phyloP scores from a whole-genome alignment of 2,329 filamentous ascomycete species.

The Sporothrix dimorphospora region DNA sequence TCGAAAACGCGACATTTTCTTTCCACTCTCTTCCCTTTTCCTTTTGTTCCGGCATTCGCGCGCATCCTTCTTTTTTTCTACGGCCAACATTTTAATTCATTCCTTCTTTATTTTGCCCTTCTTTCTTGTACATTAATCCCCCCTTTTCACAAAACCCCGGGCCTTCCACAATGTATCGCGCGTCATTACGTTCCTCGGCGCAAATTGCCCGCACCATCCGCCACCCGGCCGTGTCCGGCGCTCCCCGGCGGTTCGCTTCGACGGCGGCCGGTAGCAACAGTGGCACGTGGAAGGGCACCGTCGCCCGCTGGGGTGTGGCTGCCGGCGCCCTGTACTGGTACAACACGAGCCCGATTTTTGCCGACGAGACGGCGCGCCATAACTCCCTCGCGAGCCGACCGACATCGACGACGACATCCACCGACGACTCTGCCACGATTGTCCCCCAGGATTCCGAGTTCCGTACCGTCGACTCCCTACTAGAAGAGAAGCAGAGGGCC shows the following conservation, averaged over 20 bases:
- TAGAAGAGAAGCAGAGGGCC: constrained; percentile 64
- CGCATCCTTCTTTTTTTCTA: not conserved
- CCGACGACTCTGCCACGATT: not conserved
- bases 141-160: constrained; percentile 2
- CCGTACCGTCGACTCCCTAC: constrained; percentile 67
- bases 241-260: constrained; percentile 52
- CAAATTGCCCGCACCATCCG: constrained; percentile 48
- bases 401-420: constrained; percentile 43
- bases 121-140: constrained; percentile 22
- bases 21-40: not conserved
- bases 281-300: constrained; percentile 79
- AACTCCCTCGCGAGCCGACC: not conserved
- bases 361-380: constrained; percentile 71
- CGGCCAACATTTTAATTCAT: not conserved
- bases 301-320: constrained; percentile 74
- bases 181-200: constrained; percentile 53
- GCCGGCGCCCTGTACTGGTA: constrained; percentile 86
- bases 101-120: not conserved
- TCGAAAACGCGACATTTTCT: constrained; percentile 6
- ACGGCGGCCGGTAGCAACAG: constrained; percentile 63
- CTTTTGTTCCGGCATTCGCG: constrained; percentile 8
- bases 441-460: constrained; percentile 53
- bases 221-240: constrained; percentile 44
- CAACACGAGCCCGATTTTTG: constrained; percentile 85
- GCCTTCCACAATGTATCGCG: constrained; percentile 54